These are phyloP conservation scores for Polyrhizophydium stewartii DNA, from an alignment of 371 early-diverging fungal species.

Conservation along the genomic window DNA sequence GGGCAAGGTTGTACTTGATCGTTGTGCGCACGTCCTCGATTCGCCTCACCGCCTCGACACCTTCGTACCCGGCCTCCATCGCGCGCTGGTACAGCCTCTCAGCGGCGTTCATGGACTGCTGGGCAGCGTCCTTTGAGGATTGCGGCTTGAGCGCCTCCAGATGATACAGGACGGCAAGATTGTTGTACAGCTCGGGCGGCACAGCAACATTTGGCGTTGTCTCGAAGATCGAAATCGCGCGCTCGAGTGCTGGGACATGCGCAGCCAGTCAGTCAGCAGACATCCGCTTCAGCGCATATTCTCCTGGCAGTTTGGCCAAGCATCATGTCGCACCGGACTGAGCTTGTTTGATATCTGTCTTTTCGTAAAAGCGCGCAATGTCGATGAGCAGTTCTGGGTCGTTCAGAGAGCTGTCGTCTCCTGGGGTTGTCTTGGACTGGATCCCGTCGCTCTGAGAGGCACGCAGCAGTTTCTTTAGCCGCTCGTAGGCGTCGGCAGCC, in stretches of 20 bases:
- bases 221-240: neutral
- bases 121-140: too few relatives aligned
- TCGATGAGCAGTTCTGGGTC: slow-evolving; percentile 10
- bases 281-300: too few relatives aligned
- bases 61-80: neutral
- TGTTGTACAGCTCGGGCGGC: slow-evolving; percentile 72
- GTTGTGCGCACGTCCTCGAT: slow-evolving; percentile 34
- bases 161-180: slow-evolving; percentile 62
- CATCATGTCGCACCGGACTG: slow-evolving; percentile 5
- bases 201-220: slow-evolving; percentile 8
- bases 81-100: neutral
- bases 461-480: slow-evolving; percentile 38
- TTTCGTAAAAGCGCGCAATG: slow-evolving; percentile 9
- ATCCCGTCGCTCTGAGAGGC: neutral
- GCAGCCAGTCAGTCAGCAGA: too few relatives aligned
- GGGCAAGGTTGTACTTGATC: slow-evolving; percentile 77
- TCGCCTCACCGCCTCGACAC: neutral
- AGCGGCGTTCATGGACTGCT: slow-evolving; percentile 6
- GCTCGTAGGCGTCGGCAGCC: slow-evolving; percentile 56
- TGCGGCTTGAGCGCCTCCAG: too few relatives aligned
- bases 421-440: neutral
- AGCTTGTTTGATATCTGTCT: slow-evolving; percentile 9
- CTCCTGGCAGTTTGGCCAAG: too few relatives aligned
- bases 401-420: slow-evolving; percentile 1
- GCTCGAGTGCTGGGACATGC: neutral